Base-by-base conservation (phyloP, 2,329 filamentous ascomycete genomes). In the Aspergillus sp. region DNA sequence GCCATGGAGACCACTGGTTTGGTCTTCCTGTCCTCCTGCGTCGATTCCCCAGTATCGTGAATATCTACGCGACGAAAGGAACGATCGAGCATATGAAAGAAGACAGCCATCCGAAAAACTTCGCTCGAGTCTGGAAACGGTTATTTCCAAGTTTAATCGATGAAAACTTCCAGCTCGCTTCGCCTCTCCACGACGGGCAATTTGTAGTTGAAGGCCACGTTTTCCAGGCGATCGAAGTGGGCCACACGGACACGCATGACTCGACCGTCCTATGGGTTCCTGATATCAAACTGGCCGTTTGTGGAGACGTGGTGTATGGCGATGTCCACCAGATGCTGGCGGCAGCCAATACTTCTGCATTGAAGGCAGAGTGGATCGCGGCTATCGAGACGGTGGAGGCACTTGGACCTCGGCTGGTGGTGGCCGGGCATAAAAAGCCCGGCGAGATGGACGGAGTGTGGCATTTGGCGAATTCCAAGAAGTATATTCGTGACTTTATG, bases 1-100 rank as follows among this genome's bases (percentile, higher is more conserved):
- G 65, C 8, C 68, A 72, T 43, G 68, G 59, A 10, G 68, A 71
- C 49, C 69, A 73, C 48, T 72, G 57, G 47, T 65, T 70, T 40
- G 65, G 65, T 36, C 44, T 64, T 10, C 44, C 60, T 0, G 38
- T 53, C 7, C 42, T 71, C 4, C 27, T 52, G 2, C 45, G 56
- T 19, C 54, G 53, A 1, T 72, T 63, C 30, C 65, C 68, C 0
- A 34, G 45, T 0, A 44, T 45, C 0, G 33, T 31, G 2, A 37
- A 42, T 5, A 13, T 61, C n/a, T 19, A 19, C 19, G 55, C 55
- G 2, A 61, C 57, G 0, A 12, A 38, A 3, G 50, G 43, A 10
- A 49, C 46, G 5, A 38, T 59, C 12, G 40, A 33, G 19, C 51
- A 55, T 8, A 59, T 59, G 44, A 37, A 56, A 19, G 19, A 19